Base-by-base conservation (phyloP, 2,329 filamentous ascomycete genomes). In the Dendryphion nanum region DNA sequence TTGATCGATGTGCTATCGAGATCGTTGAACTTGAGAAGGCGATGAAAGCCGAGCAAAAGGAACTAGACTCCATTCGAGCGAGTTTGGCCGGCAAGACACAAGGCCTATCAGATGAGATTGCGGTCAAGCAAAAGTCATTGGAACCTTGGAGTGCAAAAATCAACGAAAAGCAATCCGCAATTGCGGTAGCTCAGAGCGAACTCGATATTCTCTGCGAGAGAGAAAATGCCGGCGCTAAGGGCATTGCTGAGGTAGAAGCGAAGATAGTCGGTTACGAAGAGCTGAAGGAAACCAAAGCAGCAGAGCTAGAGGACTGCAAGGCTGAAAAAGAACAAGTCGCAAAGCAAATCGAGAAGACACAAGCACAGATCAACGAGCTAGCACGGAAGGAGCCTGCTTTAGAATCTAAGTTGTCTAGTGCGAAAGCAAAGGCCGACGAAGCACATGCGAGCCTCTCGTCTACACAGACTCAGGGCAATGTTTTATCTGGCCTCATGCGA, bases 91-190 rank as follows among this genome's bases (percentile, higher is more conserved):
- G 91, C 56, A 98, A 98, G 70, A 98, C 93, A 0, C 90, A 97
- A 62, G 85, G 82, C 5, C 86, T 96, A 45, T 97, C 91, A 0
- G 89, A 98, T 53, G 78, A 96, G 58, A 97, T 98, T 51, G 83
- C 89, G 0, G 77, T 76, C 4, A 96, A 95, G 69, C 93, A 98
- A 59, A 96, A 94, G 68, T 85, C 88, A 1, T 75, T 98, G 8
- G 91, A 97, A 67, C 93, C 93, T 0, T 98, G 93, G 93, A 90
- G 85, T 52, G 89, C 89, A 50, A 97, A 93, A 69, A 91, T 98
- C 70, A 96, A 93, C 64, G 85, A 95, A 61, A 97, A 95, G 65
- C 86, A 93, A 59, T 96, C 90, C 0, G 82, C 86, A 3, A 94
- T 96, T 50, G 91, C 91, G 4, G 90, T 98, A 8, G 89, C 93